These are phyloP conservation scores for Ustilago nuda DNA, from an alignment of 1,284 basidiomycete species.

Conservation along the genomic window DNA sequence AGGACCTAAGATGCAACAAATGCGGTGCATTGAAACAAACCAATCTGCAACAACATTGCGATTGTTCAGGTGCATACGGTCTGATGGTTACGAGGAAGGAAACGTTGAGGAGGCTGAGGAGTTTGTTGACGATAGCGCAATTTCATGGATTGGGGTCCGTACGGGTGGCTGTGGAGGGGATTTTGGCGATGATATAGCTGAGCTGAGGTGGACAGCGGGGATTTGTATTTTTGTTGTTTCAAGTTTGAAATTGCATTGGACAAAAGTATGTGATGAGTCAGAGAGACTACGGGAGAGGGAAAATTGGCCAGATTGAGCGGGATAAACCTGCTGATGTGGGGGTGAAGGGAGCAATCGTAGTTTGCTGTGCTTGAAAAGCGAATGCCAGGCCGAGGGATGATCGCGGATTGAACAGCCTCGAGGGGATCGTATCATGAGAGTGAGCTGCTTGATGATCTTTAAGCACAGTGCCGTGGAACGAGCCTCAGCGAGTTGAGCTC, in stretches of 20 bases:
- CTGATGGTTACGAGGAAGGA: constrained; percentile 57
- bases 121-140: constrained; percentile 49
- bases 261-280: too few relatives aligned
- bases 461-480: too few relatives aligned
- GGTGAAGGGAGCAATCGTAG: too few relatives aligned
- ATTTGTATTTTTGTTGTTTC: not conserved
- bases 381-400: too few relatives aligned
- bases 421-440: too few relatives aligned
- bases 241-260: not conserved
- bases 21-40: constrained; percentile 89
- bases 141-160: constrained; percentile 47
- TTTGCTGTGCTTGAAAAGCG: too few relatives aligned
- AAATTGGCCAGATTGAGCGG: too few relatives aligned
- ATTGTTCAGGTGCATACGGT: constrained; percentile 77
- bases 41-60: constrained; percentile 85
- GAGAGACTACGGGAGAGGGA: too few relatives aligned
- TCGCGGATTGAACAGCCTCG: too few relatives aligned
- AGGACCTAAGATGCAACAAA: constrained; percentile 82
- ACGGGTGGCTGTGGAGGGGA: constrained; percentile 16
- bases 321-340: too few relatives aligned
- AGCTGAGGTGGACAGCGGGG: not conserved
- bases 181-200: constrained; percentile 24
- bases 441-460: too few relatives aligned
- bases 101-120: constrained; percentile 50
- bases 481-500: too few relatives aligned